Base-by-base conservation (phyloP, 495 filamentous ascomycete species). In the Evansstolkia leycettana region DNA sequence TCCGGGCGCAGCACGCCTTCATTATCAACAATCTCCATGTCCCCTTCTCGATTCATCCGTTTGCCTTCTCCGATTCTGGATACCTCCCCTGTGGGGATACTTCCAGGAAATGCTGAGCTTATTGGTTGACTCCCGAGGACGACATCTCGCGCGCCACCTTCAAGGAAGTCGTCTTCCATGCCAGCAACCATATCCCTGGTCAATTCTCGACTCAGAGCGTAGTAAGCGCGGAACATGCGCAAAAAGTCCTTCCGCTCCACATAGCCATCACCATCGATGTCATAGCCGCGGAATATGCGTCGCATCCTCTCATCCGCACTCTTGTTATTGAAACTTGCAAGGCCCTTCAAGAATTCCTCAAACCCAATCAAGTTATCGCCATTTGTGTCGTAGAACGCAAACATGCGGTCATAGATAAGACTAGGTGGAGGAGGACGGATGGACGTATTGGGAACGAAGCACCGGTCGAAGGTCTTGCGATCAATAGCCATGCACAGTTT, bases 331-430 rank as follows among this genome's bases (percentile, higher is more conserved):
- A 92, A 70, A 42, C 78, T 84, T 0, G 83, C 77, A n/a, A 93
- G 68, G 1, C 82, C 90, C 25, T 75, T 73, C 17, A 94, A 53
- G 50, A 95, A 96, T 46, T 96, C 92, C 34, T 82, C 74, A 45
- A 96, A 95, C n/a, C 84, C 82, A 46, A 99, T 94, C 7, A 92
- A 59, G 7, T 80, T 84, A 47, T 96, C 83, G 20, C 73, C 67
- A 48, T 96, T 84, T 27, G 77, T 82, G 48, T 96, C 92, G 54
- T 94, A 99, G 54, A 94, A 95, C 20, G 81, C 74, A 59, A 99
- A 99, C 72, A 93, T 83, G 37, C 90, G 80, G 59, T 96, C 88
- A 47, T 93, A 88, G 28, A 96, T 82, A 2, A 94, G 67, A 55
- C 89, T 94, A 4, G 89, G 85, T 4, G 81, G 70, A 7, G 80